phyloP scores from a whole-genome alignment of 2,329 filamentous ascomycete genomes.

The Colletotrichum agaves region DNA sequence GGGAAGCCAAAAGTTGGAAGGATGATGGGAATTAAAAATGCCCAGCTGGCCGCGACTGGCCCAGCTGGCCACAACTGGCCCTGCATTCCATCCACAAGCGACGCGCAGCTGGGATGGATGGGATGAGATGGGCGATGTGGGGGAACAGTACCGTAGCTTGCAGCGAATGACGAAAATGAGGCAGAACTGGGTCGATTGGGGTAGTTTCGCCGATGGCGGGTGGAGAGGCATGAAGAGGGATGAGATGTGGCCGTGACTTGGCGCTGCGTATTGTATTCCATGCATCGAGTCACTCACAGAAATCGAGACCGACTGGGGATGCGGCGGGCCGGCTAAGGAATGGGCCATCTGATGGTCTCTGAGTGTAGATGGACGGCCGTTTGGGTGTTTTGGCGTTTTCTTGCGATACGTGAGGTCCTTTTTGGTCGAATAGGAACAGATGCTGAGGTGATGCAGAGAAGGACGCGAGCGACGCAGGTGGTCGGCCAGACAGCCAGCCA shows the following conservation, averaged over 20 bases:
- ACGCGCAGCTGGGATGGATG: not conserved
- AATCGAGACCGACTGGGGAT: not conserved
- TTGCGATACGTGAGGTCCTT: not conserved
- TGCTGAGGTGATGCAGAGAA: constrained; percentile 16
- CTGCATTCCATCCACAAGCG: not conserved
- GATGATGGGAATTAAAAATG: not conserved
- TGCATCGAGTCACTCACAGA: constrained; percentile 20
- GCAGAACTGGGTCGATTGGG: constrained; percentile 9
- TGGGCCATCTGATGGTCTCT: not conserved
- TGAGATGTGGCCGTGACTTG: not conserved
- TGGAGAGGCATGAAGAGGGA: not conserved
- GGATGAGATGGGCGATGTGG: not conserved
- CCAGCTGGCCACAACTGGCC: not conserved
- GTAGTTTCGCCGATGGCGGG: constrained; percentile 1
- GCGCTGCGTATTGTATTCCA: not conserved
- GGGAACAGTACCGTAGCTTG: not conserved
- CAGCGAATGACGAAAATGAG: constrained; percentile 5
- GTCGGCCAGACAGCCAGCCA: constrained; percentile 28
- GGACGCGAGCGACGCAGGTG: constrained; percentile 5
- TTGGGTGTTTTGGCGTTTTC: constrained; percentile 12
- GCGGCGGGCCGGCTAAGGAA: not conserved
- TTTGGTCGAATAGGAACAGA: not conserved
- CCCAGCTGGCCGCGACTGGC: not conserved
- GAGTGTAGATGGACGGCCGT: not conserved
- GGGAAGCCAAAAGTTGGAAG: not conserved